Evolutionary conservation across 257 asterid species (phyloP).

Genomic region (Ajuga chamaepitys): DNA sequence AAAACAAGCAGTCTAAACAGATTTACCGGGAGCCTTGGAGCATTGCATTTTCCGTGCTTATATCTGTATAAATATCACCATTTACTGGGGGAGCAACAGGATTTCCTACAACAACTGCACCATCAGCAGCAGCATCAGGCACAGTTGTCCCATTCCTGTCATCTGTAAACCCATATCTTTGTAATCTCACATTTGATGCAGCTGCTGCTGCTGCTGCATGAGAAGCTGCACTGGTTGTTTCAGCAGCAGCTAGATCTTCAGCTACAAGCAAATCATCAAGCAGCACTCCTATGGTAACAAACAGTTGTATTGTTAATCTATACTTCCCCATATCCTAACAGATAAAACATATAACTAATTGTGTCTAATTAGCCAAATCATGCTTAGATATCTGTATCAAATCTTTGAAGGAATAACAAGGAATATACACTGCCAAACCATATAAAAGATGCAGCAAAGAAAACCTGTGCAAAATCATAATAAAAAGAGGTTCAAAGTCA

Average conservation of each 20-base stretch:
- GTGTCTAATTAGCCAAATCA: constrained; percentile 2
- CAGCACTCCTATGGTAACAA: constrained; percentile 59
- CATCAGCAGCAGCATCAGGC: constrained; percentile 63
- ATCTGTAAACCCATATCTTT: constrained; percentile 56
- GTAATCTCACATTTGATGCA: constrained; percentile 46
- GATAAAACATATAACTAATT: background rate
- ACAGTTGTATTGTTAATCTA: constrained; percentile 9
- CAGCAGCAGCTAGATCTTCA: constrained; percentile 97
- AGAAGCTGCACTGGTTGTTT: constrained; percentile 92
- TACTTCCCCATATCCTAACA: background rate
- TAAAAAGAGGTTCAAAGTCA: background rate
- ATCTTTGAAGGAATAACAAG: background rate
- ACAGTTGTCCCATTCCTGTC: constrained; percentile 50
- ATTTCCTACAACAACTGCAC: constrained; percentile 84
- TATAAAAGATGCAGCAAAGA: background rate
- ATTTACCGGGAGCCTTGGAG: constrained; percentile 73
- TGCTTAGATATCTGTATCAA: background rate
- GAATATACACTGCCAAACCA: background rate
- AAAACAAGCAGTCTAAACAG: constrained; percentile 10
- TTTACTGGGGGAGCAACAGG: constrained; percentile 93
- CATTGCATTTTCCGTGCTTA: constrained; percentile 87
- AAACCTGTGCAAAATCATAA: background rate
- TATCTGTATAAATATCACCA: constrained; percentile 86
- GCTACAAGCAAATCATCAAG: constrained; percentile 97
- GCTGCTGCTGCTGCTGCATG: constrained; percentile 97